These are phyloP conservation scores for Alternaria tenuissima DNA, from an alignment of 2,329 filamentous ascomycete genomes.

Conservation along the genomic window DNA sequence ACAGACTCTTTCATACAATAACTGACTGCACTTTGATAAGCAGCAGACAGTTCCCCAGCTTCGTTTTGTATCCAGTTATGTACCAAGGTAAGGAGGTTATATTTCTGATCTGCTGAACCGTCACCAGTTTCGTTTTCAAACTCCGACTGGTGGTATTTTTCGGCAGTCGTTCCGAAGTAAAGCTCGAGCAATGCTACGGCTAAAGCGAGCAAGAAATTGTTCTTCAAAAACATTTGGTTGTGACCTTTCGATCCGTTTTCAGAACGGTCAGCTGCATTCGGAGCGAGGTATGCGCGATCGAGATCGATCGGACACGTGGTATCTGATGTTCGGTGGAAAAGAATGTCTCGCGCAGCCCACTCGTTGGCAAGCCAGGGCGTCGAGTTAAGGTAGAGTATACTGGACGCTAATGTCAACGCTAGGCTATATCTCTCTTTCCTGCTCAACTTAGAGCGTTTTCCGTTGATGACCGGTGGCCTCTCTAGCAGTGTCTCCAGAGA, in stretches of 20 bases:
- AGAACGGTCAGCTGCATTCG: constrained; percentile 15
- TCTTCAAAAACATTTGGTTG: constrained; percentile 38
- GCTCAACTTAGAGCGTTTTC: constrained; percentile 39
- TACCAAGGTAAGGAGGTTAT: constrained; percentile 42
- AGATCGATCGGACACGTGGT: constrained; percentile 36
- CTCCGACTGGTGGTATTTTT: constrained; percentile 38
- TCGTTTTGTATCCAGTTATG: constrained; percentile 47
- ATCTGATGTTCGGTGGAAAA: constrained; percentile 38
- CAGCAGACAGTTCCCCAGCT: constrained; percentile 48
- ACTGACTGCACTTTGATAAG: constrained; percentile 44
- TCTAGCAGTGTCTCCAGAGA: constrained; percentile 44
- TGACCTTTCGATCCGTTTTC: constrained; percentile 11
- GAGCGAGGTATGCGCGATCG: constrained; percentile 44
- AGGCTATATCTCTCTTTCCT: constrained; percentile 48
- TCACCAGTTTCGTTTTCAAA: constrained; percentile 25
- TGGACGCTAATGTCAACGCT: constrained; percentile 48
- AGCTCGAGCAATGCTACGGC: constrained; percentile 48
- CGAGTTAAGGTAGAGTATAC: constrained; percentile 47
- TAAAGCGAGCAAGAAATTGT: constrained; percentile 45
- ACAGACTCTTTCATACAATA: constrained; percentile 48
- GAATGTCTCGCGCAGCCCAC: constrained; percentile 46
- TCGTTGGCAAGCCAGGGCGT: constrained; percentile 49
- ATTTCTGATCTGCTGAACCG: constrained; percentile 31
- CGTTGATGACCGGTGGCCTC: constrained; percentile 35
- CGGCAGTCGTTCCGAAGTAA: constrained; percentile 47